phyloP scores from a whole-genome alignment of 2,329 filamentous ascomycete species.

The Colletotrichum sp. region DNA sequence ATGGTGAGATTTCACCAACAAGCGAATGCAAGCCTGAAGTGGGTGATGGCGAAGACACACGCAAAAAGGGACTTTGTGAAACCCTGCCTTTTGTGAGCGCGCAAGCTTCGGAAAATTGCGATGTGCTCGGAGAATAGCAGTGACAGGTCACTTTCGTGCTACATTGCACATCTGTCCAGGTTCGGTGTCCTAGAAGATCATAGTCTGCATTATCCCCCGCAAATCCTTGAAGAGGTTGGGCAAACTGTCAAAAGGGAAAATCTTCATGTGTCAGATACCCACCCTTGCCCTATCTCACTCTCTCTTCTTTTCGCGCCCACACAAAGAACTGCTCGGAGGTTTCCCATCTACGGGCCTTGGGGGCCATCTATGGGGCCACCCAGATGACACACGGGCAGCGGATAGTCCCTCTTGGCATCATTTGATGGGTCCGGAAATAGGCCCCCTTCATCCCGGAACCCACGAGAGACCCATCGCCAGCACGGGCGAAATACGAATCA shows the following conservation, averaged over 20 bases:
- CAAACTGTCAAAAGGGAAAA: not conserved
- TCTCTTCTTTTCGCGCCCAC: not conserved
- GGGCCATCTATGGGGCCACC: not conserved
- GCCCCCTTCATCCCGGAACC: not conserved
- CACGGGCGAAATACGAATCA: not conserved
- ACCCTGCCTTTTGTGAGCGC: not conserved
- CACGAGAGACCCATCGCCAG: not conserved
- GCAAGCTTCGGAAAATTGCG: not conserved
- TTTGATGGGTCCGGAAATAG: not conserved
- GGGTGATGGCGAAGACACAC: not conserved
- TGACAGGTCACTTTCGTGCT: not conserved
- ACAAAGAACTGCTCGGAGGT: not conserved
- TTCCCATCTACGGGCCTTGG: not conserved
- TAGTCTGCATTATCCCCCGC: not conserved
- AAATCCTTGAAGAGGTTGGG: not conserved
- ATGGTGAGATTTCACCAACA: not conserved
- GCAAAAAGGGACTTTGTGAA: not conserved
- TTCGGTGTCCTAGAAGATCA: not conserved
- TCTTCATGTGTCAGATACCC: not conserved
- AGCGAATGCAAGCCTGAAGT: not conserved
- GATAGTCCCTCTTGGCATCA: not conserved
- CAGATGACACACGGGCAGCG: not conserved
- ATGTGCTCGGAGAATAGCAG: not conserved
- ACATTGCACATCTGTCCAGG: not conserved
- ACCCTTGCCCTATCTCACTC: not conserved